Evolutionary conservation across 1,284 basidiomycete genomes (phyloP).

Genomic region (Tilletia setariae): DNA sequence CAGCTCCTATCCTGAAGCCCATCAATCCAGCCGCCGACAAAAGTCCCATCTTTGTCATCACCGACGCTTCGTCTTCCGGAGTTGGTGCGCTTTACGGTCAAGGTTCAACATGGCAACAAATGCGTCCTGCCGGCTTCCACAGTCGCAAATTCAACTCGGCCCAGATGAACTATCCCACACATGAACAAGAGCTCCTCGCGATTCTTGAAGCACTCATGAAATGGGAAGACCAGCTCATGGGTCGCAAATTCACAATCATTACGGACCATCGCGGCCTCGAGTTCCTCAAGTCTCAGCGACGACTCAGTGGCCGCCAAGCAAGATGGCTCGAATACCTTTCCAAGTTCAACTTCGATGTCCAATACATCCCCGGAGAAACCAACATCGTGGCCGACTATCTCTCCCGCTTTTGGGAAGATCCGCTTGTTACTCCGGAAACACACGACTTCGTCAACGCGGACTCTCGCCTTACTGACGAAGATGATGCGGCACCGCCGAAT

Average conservation of each 20-base stretch:
- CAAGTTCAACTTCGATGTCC: conserved; percentile 54
- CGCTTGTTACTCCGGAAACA: background rate
- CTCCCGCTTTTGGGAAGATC: conserved; percentile 18
- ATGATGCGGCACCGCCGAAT: background rate
- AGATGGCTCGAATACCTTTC: conserved; percentile 55
- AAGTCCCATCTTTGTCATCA: conserved; percentile 41
- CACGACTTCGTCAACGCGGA: conserved; percentile 11
- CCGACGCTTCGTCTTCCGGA: conserved; percentile 50
- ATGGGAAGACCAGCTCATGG: conserved; percentile 22
- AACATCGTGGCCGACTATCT: conserved; percentile 23
- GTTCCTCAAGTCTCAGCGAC: conserved; percentile 51
- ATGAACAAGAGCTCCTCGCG: conserved; percentile 23
- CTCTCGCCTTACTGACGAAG: background rate
- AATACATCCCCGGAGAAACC: conserved; percentile 51
- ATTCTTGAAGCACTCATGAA: conserved; percentile 14
- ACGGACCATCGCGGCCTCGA: conserved; percentile 23
- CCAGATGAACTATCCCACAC: conserved; percentile 23
- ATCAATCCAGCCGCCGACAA: conserved; percentile 55
- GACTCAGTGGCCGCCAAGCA: conserved; percentile 49
- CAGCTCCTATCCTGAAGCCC: conserved; percentile 54
- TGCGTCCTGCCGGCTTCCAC: conserved; percentile 14
- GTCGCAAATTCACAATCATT: conserved; percentile 18
- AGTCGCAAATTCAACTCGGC: conserved; percentile 28
- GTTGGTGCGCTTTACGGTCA: conserved; percentile 45
- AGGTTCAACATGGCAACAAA: background rate